Evolutionary conservation across 1,284 basidiomycete species (phyloP).

Genomic region (Apiotrichum gamsii): DNA sequence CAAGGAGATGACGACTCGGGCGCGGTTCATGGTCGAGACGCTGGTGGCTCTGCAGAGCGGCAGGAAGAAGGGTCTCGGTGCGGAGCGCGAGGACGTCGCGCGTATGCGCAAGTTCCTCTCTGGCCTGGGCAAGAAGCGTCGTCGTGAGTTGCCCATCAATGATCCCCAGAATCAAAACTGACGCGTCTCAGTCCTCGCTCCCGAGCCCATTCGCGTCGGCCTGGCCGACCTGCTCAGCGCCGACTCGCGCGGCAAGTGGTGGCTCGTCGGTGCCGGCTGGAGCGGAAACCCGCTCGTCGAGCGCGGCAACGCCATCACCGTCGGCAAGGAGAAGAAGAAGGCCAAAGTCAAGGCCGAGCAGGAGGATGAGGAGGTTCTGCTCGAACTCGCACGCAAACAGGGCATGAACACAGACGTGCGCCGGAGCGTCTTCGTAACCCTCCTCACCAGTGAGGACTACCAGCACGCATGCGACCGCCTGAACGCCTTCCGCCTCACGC

Average conservation of each 20-base stretch:
- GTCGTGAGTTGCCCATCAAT: slow-evolving; percentile 53
- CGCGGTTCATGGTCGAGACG: slow-evolving; percentile 88
- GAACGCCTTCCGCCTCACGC: slow-evolving; percentile 72
- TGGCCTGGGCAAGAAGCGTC: slow-evolving; percentile 66
- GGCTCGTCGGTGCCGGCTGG: slow-evolving; percentile 97
- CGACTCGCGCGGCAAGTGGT: slow-evolving; percentile 91
- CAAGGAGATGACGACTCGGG: slow-evolving; percentile 56
- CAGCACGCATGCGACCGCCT: slow-evolving; percentile 85
- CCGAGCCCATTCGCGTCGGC: slow-evolving; percentile 76
- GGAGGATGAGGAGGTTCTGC: slow-evolving; percentile 55
- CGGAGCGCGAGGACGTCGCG: slow-evolving; percentile 49
- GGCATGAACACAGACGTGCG: slow-evolving; percentile 99
- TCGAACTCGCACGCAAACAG: slow-evolving; percentile 79
- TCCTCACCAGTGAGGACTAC: slow-evolving; percentile 97
- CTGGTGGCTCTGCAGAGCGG: slow-evolving; percentile 85
- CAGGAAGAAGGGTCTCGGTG: slow-evolving; percentile 68
- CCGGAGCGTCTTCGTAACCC: slow-evolving; percentile 79
- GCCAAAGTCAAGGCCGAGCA: slow-evolving; percentile 9
- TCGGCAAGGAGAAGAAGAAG: slow-evolving; percentile 6
- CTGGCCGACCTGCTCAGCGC: slow-evolving; percentile 79
- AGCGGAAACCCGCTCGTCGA: slow-evolving; percentile 80
- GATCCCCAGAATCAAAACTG: background rate
- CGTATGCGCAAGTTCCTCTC: slow-evolving; percentile 77
- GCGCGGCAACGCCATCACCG: slow-evolving; percentile 20
- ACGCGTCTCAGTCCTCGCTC: slow-evolving; percentile 59